Evolutionary conservation across 2,329 filamentous ascomycete genomes (phyloP).

Genomic region (Falciphora oryzae): DNA sequence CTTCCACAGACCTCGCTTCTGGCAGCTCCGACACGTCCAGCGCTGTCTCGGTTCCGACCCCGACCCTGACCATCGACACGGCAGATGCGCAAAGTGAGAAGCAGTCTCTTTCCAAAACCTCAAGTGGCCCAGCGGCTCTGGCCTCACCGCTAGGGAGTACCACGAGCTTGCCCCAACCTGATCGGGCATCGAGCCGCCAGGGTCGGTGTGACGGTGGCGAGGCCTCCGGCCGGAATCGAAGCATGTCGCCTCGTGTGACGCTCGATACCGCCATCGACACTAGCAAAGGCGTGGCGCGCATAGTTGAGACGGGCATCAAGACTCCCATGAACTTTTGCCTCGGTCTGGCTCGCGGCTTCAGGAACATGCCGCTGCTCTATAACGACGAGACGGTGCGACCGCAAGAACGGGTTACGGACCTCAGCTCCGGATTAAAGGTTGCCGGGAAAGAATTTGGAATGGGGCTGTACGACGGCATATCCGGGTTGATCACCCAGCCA

Average conservation of each 20-base stretch:
- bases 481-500: constrained; percentile 73
- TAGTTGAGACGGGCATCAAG: constrained; percentile 69
- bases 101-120: too few species aligned
- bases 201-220: constrained; percentile 31
- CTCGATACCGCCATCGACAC: constrained; percentile 59
- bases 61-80: background rate
- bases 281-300: constrained; percentile 62
- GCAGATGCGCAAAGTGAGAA: too few species aligned
- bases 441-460: constrained; percentile 75
- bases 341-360: constrained; percentile 77
- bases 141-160: too few species aligned
- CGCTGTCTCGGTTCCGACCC: constrained; percentile 11
- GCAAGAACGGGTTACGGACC: constrained; percentile 70
- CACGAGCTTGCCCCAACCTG: too few species aligned
- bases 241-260: constrained; percentile 19
- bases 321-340: constrained; percentile 82
- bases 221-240: constrained; percentile 45
- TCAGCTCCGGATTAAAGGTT: constrained; percentile 69
- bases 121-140: too few species aligned
- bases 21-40: constrained; percentile 11
- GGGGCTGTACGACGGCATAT: constrained; percentile 73
- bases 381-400: constrained; percentile 76
- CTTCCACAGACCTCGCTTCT: background rate
- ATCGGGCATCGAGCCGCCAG: too few species aligned
- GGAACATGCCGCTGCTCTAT: constrained; percentile 81